These are phyloP conservation scores for Podospora fimiseda DNA, from an alignment of 495 filamentous ascomycete genomes.

Conservation along the genomic window DNA sequence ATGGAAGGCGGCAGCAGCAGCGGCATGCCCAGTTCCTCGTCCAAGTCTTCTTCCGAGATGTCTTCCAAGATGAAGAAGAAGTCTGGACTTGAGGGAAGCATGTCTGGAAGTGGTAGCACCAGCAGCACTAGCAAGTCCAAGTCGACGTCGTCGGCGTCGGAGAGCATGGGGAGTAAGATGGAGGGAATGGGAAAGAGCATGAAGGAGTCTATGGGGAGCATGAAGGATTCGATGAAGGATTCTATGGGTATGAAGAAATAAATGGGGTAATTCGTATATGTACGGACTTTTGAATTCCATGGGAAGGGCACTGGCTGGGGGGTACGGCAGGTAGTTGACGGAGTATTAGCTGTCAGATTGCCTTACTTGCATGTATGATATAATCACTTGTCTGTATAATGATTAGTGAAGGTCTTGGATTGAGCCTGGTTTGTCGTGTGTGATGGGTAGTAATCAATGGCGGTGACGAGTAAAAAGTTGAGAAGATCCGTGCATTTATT, in stretches of 20 bases:
- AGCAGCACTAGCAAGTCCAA: not conserved
- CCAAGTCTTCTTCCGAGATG: slow-evolving; percentile 1
- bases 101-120: not conserved
- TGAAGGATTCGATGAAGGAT: slow-evolving; percentile 20
- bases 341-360: no score
- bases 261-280: not conserved
- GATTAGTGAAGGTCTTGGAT: no score
- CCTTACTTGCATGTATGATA: no score
- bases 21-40: not conserved
- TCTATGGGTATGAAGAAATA: slow-evolving; percentile 21
- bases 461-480: no score
- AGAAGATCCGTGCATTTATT: no score
- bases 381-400: no score
- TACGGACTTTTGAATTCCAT: no score
- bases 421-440: no score
- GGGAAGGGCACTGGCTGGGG: no score
- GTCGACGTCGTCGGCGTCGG: no score
- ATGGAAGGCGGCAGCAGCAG: not conserved
- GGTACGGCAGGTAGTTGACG: no score
- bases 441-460: no score
- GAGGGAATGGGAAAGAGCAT: slow-evolving; percentile 11
- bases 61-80: slow-evolving; percentile 6
- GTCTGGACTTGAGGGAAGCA: slow-evolving; percentile 7
- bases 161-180: slow-evolving; percentile 1
- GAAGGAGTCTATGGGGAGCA: slow-evolving; percentile 13